Base-by-base conservation (phyloP, 805 yeast genomes). In the Yarrowia phangngaensis region DNA sequence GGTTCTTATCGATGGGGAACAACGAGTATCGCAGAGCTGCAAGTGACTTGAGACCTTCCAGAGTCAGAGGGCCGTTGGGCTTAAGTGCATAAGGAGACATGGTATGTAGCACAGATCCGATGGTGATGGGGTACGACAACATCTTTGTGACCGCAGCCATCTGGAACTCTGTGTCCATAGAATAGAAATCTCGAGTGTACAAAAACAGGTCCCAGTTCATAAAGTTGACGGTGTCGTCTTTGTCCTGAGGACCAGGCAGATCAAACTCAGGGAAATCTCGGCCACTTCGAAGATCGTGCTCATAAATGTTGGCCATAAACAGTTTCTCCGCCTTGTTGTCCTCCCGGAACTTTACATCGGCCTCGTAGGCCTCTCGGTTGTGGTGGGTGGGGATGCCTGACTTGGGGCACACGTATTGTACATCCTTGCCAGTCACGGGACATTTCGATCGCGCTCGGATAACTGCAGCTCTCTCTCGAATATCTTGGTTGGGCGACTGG, bases 301-400 rank as follows among this genome's bases (percentile, higher is more conserved):
- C 98, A 65, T 81, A 90, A 46, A 85, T 77, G 66, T 92, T 92
- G 31, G 86, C 97, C 67, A 84, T 83, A 60, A 82, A 83, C 70
- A 92, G 74, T 33, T 77, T 66, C 60, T 87, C 85, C 64, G 84
- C 84, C 54, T 71, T 77, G 58, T 80, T 75, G 19, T 76, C 62
- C 17, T 68, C 60, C 59, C 86, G 96, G 64, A 89, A 89, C 17
- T 75, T 78, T 6, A 61, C 69, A 64, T 92, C 97, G 50, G 70
- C 67, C 59, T 80, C 81, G 95, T 97, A 92, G 1, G 95, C 96
- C 55, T 83, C 87, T 61, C 74, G 73, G 15, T 86, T 80, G 62
- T 86, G 94, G 64, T 92, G 98, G 4, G 98, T 92, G 17, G 99
- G 98, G 43, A 92, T 88, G 2, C 98, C 98, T 4, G 95, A 84